Evolutionary conservation across 768 basidiomycete species (phyloP).

Genomic region (Panaeolus papilionaceus): DNA sequence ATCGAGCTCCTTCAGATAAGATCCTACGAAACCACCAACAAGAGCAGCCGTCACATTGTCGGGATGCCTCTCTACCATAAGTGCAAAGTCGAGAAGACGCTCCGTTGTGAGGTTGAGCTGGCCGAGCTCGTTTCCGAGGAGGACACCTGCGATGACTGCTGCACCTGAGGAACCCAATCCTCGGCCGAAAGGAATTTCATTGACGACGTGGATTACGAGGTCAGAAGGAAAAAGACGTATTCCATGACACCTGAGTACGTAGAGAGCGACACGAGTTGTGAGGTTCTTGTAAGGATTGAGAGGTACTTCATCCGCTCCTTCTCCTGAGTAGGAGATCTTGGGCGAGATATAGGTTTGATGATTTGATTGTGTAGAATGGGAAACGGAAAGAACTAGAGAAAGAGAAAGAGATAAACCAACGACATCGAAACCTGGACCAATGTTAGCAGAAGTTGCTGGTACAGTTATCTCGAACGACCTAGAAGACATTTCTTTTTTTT

Average conservation of each 20-base stretch:
- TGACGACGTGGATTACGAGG: conserved; percentile 78
- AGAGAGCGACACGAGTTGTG: conserved; percentile 95
- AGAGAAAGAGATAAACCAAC: conserved; percentile 97
- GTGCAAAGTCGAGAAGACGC: conserved; percentile 91
- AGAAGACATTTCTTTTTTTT: conserved; percentile 24
- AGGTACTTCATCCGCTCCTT: conserved; percentile 91
- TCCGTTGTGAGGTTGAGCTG: conserved; percentile 67
- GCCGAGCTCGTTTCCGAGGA: conserved; percentile 87
- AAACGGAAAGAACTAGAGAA: conserved; percentile 76
- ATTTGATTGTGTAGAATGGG: conserved; percentile 33
- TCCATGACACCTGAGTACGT: conserved; percentile 91
- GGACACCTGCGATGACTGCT: conserved; percentile 97
- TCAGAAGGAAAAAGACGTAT: conserved; percentile 78
- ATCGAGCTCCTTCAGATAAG: conserved; percentile 91
- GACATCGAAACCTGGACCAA: conserved; percentile 98
- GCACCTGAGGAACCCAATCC: conserved; percentile 98
- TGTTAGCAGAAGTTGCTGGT: conserved; percentile 98
- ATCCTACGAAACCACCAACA: conserved; percentile 96
- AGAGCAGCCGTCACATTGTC: conserved; percentile 99
- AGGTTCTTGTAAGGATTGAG: conserved; percentile 97
- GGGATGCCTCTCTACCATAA: conserved; percentile 99
- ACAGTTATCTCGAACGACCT: conserved; percentile 75
- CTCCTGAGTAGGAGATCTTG: conserved; percentile 78
- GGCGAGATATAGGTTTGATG: conserved; percentile 55
- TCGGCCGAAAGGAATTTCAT: conserved; percentile 97